Evolutionary conservation across 108 stramenopile species (phyloP), one percentile per base, ranked within the genome.

Genomic region (Cyclotella cryptica): DNA sequence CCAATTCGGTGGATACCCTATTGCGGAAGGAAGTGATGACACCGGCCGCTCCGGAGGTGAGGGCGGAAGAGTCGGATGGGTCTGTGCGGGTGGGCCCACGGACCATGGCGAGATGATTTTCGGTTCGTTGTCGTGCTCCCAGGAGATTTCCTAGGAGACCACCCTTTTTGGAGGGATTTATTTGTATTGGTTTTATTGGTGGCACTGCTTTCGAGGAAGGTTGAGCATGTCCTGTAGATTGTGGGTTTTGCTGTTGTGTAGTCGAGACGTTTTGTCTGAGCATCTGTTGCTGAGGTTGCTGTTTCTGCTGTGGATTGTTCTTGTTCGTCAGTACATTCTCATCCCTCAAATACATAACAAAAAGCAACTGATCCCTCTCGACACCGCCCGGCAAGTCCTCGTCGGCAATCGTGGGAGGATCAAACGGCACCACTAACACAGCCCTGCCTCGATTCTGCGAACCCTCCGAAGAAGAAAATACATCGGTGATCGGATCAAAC

Each of bases 131-230:
- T 57, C 84, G 83, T 5, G 88, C 90, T 43, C 83, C 89, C 18
- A 95, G 79, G 21, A 95, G 71, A 54, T 89, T 90, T 15, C 92
- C 94, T 51, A 95, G 84, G 17, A 93, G 66, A 10, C 94, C 94
- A n/a, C 84, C 66, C 49, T 62, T 70, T 59, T 77, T 87, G 62
- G 59, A 67, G 71, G 41, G 43, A 26, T 80, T 68, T 78, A 58
- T 64, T 55, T 66, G 72, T 43, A 35, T 70, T 39, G 57, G 58
- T 58, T 60, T 57, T 21, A 49, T 75, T 66, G 79, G 67, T 27
- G 35, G 35, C 4, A 5, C 6, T 35, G 70, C 45, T 69, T 77
- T 62, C n/a, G 42, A 39, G 15, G 29, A n/a, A 39, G 57, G 58
- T 44, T 46, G 43, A 64, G 55, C 73, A 11, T 76, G 81, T 35